Evolutionary conservation across 192 early-diverging fungal genomes (phyloP), one percentile per base, ranked within the genome.

Genomic region (Coemansia guatemalensis): DNA sequence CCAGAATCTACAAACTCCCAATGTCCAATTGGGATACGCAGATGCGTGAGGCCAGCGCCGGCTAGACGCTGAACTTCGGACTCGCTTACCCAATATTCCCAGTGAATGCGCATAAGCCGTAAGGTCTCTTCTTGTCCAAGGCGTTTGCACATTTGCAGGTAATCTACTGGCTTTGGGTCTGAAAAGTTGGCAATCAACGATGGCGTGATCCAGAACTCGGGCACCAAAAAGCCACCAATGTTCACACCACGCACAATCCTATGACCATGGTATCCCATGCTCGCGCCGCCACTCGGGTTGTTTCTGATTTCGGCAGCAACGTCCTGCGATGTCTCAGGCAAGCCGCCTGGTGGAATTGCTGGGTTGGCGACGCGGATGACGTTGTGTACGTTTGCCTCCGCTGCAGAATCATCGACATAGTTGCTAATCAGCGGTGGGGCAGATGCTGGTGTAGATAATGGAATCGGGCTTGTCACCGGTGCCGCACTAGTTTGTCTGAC

Each of bases 131-230:
- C 82, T 8, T 78, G 56, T 0, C 76, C 73, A 20, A 84, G 76
- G n/a, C 74, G 57, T 8, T 78, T 64, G 59, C 77, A 83, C 1
- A 87, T 79, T 51, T 80, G 68, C 44, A 75, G 23, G 24, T 79
- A 81, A 56, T 79, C 73, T 67, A 27, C 71, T 26, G 78, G 77
- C 52, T 80, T 74, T 24, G 69, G 87, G 5, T 81, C 62, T 4
- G 82, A 60, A 41, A 85, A 79, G 8, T 65, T 48, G 4, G 67
- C 55, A 11, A 80, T 64, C 7, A 83, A 49, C 30, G 69, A 78
- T 6, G 82, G 82, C 33, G 82, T 83, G 56, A 87, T 85, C 86
- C 86, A 87, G 33, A 74, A 81, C 62, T 87, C 86, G 47, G 84
- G 83, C 30, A 87, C 80, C 9, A 87, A 57, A 63, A 83, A 87